Evolutionary conservation across 306 rosid species (phyloP), one percentile per base, ranked within the genome.

Genomic region (Fragaria nilgerrensis): DNA sequence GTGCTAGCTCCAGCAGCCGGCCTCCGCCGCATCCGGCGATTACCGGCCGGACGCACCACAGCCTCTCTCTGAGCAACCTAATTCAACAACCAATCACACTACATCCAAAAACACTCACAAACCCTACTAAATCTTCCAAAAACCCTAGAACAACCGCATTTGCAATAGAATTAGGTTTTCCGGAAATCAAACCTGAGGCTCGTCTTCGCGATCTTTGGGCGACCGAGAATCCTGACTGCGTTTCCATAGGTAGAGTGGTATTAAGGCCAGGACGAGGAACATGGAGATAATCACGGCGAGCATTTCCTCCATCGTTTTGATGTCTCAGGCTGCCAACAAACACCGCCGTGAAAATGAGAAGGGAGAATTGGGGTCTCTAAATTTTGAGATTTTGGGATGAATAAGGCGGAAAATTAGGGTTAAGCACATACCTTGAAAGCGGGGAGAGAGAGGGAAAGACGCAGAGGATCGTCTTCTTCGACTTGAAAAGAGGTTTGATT

Each of bases 221-320:
- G 88, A 63, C 52, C 32, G 88, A 81, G 95, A 85, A 87, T 88
- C 90, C 47, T 64, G 92, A 39, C 82, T 88, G 84, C 94, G 94
- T 75, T 83, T 91, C 99, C 97, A 95, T 34, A 92, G 84, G 69
- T 79, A 95, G 14, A 95, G 85, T n/a, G 98, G 98, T 55, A 95
- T 76, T 70, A 95, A 79, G 20, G 87, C 85, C 43, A 44, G 72
- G 1, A 89, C 50, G 10, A 95, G 90, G 79, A 95, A 86, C 86
- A 89, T 80, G 2, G 98, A 92, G 0, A 95, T 89, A 32, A 89
- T 66, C 1, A 81, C 87, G 20, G 84, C 77, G 71, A 89, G 68
- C 56, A 89, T 68, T 78, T 89, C 98, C 44, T 94, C 95, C 98
- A 92, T 94, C 65, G 76, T 39, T 39, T 34, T 73, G 53, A 55